Evolutionary conservation across 2,329 filamentous ascomycete genomes (phyloP), one percentile per base, ranked within the genome.

Genomic region (Talaromyces amestolkiae): DNA sequence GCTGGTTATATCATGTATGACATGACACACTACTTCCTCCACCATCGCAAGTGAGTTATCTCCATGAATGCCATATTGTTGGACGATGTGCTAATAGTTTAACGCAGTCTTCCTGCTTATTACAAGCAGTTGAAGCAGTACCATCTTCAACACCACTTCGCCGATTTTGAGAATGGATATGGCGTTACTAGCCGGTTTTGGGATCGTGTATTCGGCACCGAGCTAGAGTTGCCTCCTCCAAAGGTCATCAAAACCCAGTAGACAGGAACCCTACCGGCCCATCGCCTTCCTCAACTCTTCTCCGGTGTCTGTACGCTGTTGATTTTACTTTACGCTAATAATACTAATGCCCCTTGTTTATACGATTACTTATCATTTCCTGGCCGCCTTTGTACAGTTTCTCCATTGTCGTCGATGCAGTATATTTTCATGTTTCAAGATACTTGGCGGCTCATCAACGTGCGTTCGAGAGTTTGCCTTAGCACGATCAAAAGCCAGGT

Each of bases 1-100:
- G 96, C 97, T 72, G 95, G 95, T 65, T 99, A 99, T 77, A 86
- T 97, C 68, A 93, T 91, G 83, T 99, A 99, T 81, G 95, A 99
- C 77, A 75, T 97, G 82, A 99, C 95, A 1, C 95, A 99, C 79
- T 99, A 98, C 84, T 99, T 99, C 85, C 86, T 99, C 45, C 95
- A 99, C 78, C 95, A 99, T 82, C 87, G 91, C 80, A 96, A 92
- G 85, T 88, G 76, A 77, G 85, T 83, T 43, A 45, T 45, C 64
- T 31, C n/a, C 22, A 35, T 17, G 31, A 47, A 10, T 10, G 17
- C 17, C 7, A 9, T 11, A 2, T 11, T 6, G 9, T 31, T 15
- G 37, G 31, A 11, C 33, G 2, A 37, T 45, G 11, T 43, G 37
- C 56, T 59, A 31, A 59, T 31, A n/a, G 6, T 43, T 3, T 66